phyloP scores from a whole-genome alignment of 805 yeast species.

The Metschnikowia dekortorum region DNA sequence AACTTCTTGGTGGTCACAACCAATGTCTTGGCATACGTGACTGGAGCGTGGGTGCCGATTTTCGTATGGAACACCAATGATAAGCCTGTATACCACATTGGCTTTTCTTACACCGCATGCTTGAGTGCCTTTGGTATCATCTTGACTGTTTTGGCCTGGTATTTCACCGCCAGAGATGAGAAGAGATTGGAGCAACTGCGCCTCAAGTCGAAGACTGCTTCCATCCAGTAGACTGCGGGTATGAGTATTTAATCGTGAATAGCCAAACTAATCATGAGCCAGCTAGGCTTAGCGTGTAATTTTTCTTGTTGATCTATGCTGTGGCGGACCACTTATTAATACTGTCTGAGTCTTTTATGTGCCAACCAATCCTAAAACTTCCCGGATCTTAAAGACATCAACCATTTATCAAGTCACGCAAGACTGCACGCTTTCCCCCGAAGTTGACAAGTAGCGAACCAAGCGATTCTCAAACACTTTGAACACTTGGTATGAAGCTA shows the following conservation, averaged over 20 bases:
- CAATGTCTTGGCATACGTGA: constrained; percentile 36
- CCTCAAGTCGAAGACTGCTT: neutral
- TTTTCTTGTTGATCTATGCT: too few relatives aligned
- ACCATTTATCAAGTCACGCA: too few relatives aligned
- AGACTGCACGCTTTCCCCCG: too few relatives aligned
- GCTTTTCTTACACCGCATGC: constrained; percentile 33
- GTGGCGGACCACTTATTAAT: too few relatives aligned
- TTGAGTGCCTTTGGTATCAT: constrained; percentile 27
- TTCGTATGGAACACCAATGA: constrained; percentile 37
- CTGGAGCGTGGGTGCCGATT: constrained; percentile 37
- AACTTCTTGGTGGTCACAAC: constrained; percentile 36
- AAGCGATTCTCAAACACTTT: too few relatives aligned
- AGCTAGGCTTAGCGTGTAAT: too few relatives aligned
- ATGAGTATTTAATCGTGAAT: neutral
- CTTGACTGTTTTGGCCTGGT: constrained; percentile 25
- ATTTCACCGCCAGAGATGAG: constrained; percentile 25
- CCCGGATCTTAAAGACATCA: too few relatives aligned
- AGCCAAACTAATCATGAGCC: too few relatives aligned
- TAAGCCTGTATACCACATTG: constrained; percentile 29
- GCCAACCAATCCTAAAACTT: too few relatives aligned
- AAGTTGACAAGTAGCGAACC: too few relatives aligned
- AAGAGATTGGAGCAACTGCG: constrained; percentile 1
- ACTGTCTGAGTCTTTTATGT: too few relatives aligned
- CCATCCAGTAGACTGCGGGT: neutral
- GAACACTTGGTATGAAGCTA: too few relatives aligned